These are phyloP conservation scores for Candida railenensis DNA, from an alignment of 805 yeast species.

Conservation along the genomic window DNA sequence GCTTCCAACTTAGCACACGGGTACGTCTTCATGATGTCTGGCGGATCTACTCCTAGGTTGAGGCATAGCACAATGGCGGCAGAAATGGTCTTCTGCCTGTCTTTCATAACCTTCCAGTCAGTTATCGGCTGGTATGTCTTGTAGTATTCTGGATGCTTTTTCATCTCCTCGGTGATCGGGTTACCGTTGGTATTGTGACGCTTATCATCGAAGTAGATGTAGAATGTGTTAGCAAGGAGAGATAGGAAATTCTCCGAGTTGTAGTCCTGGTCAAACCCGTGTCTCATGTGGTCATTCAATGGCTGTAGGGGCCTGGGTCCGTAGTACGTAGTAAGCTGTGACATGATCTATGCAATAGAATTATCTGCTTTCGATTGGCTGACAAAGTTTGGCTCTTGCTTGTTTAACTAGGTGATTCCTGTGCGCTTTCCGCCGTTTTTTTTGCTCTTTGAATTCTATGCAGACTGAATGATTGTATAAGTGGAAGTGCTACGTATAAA, in stretches of 20 bases:
- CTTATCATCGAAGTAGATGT: conserved; percentile 85
- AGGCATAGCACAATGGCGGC: conserved; percentile 91
- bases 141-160: conserved; percentile 32
- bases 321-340: conserved; percentile 13
- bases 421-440: not conserved
- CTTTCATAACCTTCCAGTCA: conserved; percentile 91
- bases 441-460: not conserved
- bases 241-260: conserved; percentile 55
- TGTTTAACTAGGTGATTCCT: not conserved
- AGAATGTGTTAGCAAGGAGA: conserved; percentile 64
- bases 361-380: no score
- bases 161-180: conserved; percentile 62
- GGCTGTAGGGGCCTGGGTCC: conserved; percentile 44
- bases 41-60: conserved; percentile 95
- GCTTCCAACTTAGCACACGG: conserved; percentile 92
- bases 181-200: conserved; percentile 89
- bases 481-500: no score
- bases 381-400: not conserved
- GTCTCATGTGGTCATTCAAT: conserved; percentile 57
- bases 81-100: conserved; percentile 86
- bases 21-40: conserved; percentile 88
- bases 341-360: no score
- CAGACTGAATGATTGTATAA: no score
- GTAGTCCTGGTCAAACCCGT: conserved; percentile 65
- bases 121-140: conserved; percentile 66